A percentile compares a stretch with the other conserved stretches of the same genome.
Evolutionary conservation across 73 alveolate species (phyloP).

Genomic region (Breviolum minutum): DNA sequence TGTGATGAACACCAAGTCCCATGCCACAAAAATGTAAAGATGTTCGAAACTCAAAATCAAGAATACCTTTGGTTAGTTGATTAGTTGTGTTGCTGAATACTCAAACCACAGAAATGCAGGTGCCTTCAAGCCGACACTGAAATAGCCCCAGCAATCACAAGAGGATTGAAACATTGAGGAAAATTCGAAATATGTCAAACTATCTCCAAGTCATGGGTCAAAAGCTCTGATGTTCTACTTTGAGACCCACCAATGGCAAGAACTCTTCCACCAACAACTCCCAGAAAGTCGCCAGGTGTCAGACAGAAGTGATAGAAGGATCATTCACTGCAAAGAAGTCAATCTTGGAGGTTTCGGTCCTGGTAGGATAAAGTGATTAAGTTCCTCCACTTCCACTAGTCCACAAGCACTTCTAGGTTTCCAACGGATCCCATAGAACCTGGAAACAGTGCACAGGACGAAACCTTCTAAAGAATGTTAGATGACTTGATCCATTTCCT

Average conservation of each 20-base stretch:
- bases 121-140: constrained; percentile 91
- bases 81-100: no score
- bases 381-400: background rate
- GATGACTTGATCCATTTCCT: no score
- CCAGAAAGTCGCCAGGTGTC: background rate
- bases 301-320: constrained; percentile 72
- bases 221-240: no score
- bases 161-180: constrained; percentile 94
- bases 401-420: background rate
- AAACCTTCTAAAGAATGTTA: no score
- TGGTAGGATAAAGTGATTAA: background rate
- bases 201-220: no score
- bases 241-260: no score
- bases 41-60: background rate
- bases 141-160: constrained; percentile 94
- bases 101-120: background rate
- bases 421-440: constrained; percentile 88
- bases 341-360: constrained; percentile 80
- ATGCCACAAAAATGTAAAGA: no score
- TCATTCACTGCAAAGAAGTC: constrained; percentile 75
- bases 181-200: no score
- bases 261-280: no score
- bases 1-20: background rate
- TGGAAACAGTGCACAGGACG: background rate
- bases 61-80: no score